Base-by-base conservation (phyloP, 306 rosid genomes). In the Sechiopsis laciniata region DNA sequence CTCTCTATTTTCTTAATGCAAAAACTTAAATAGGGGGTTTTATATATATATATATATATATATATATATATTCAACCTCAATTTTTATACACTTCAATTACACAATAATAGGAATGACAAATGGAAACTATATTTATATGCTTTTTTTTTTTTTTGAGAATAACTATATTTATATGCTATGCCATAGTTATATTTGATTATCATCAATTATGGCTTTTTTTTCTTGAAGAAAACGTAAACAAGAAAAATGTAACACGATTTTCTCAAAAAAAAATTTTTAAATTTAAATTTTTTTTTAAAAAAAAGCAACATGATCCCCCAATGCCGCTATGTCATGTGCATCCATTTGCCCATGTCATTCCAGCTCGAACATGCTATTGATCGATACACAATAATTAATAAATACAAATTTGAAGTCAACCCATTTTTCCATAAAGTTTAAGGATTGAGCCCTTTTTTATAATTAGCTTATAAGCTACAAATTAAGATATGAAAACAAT, bases 271-370 rank as follows among this genome's bases (percentile, higher is more conserved):
- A n/a, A n/a, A n/a, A n/a, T n/a, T n/a, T n/a, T n/a, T n/a, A n/a
- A n/a, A n/a, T n/a, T n/a, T n/a, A n/a, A n/a, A n/a, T n/a, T n/a
- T n/a, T n/a, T n/a, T n/a, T n/a, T n/a, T n/a, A n/a, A n/a, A n/a
- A n/a, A n/a, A n/a, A n/a, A n/a, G n/a, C n/a, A n/a, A n/a, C 72
- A 66, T 66, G 72, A 67, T 67, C 72, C 72, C 45, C 55, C 9
- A 19, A 45, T 17, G 54, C 10, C 72, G 72, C 55, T 11, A 3
- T 67, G 26, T 1, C 72, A 67, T 45, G 72, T 45, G 29, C 37
- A 45, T 45, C 35, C 35, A 67, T 67, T 67, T 67, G 55, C 55
- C 19, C 72, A 67, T 11, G 72, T 67, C 26, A 60, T 20, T 45
- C 37, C 72, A 67, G n/a, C 72, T 67, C 10, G 54, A 9, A 65